Evolutionary conservation across 306 rosid species (phyloP).

Genomic region (Prunus fruticosa): DNA sequence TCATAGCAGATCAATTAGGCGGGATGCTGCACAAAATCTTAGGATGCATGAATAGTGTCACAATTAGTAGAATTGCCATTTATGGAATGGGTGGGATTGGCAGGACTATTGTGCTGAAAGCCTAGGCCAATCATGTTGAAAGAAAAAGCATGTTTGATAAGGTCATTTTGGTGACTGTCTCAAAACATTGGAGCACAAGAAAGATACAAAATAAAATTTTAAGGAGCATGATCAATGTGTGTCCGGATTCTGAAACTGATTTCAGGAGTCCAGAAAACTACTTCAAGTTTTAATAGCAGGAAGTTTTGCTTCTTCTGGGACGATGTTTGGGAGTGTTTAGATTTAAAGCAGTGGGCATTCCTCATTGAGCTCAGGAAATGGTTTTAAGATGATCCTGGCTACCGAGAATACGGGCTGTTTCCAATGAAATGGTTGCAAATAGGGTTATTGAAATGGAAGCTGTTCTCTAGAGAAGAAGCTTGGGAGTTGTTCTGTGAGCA

Average conservation of each 20-base stretch:
- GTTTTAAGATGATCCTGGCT: neutral
- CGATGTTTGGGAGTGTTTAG: neutral
- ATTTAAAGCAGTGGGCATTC: neutral
- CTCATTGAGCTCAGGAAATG: neutral
- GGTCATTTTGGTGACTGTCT: neutral
- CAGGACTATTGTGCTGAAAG: neutral
- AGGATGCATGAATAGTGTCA: neutral
- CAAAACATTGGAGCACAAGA: neutral
- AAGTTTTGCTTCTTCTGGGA: neutral
- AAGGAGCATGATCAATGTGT: neutral
- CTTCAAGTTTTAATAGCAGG: neutral
- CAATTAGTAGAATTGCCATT: neutral
- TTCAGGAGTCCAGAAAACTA: neutral
- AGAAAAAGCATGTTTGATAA: neutral
- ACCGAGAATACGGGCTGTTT: neutral
- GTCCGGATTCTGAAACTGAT: neutral
- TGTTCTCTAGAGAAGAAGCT: neutral
- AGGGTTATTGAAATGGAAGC: neutral
- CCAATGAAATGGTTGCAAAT: neutral
- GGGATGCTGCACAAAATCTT: neutral
- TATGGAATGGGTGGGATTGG: neutral
- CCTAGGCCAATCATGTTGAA: neutral
- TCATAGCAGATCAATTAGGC: neutral
- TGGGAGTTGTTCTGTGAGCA: constrained; percentile 4
- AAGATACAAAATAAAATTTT: neutral